Evolutionary conservation across 768 basidiomycete species (phyloP), one percentile per base, ranked within the genome.

Genomic region (Lactarius tabidus): DNA sequence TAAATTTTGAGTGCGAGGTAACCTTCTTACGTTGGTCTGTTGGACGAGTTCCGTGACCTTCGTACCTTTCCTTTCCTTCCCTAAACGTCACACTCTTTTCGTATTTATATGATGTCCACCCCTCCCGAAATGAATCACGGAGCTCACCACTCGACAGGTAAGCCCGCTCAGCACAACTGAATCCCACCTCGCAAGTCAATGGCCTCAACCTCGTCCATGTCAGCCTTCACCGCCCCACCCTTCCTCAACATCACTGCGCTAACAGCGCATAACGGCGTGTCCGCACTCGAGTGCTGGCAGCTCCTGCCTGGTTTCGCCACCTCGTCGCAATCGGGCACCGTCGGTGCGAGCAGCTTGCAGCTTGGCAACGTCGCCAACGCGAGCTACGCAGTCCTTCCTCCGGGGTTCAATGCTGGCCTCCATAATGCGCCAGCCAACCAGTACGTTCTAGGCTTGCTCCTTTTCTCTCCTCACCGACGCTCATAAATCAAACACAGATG

Each of bases 321-420:
- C 20, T 74, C 74, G 10, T 31, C 61, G 2, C 69, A 68, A 55
- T 28, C 70, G n/a, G 73, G 74, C 51, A 75, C 74, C 20, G 53
- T 58, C 4, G 74, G 74, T 3, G 72, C 73, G 38, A 64, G 65
- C 15, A 64, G 64, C 53, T 51, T 74, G 29, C 62, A 70, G 62
- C 59, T 75, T 36, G 71, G 73, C 7, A 56, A 60, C 48, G 53
- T 73, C 43, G 62, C 72, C 31, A 73, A 73, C 69, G 70, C 66
- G 62, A 73, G 67, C 26, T 72, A 69, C 65, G 66, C 72, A 6
- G 68, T 73, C 28, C 29, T 73, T 53, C 72, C 83, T 2, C 81
- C 83, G 0, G 68, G 80, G 23, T 84, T 83, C 20, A 80, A 83
- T 66, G 79, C 80, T 12, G 83, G 84, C 38, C 79, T 82, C 9